Conservation (phyloP, 352 stramenopile species). For the Phytophthora capsici region DNA sequence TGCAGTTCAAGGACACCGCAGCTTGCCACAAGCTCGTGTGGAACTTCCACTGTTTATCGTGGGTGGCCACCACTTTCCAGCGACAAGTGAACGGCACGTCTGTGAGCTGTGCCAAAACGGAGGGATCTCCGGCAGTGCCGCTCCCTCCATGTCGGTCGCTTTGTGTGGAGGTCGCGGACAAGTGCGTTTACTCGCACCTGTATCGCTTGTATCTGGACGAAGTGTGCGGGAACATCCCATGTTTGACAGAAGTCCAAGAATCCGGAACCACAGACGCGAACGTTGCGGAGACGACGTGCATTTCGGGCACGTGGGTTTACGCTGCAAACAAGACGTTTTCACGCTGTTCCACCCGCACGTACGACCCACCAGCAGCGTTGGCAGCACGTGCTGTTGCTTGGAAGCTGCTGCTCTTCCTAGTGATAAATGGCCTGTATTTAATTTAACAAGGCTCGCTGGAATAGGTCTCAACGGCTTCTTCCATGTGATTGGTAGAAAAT, state of each 20-base stretch:
- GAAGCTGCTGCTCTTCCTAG: background rate
- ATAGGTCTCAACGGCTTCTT: no score
- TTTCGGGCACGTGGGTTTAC: conserved; percentile 58
- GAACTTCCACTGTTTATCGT: conserved; percentile 82
- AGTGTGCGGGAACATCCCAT: conserved; percentile 69
- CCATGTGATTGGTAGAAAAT: no score
- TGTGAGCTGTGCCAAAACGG: conserved; percentile 43
- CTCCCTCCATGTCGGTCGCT: conserved; percentile 72
- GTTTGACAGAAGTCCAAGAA: conserved; percentile 61
- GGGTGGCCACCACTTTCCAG: conserved; percentile 58
- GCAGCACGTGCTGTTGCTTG: background rate
- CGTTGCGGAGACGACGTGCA: conserved; percentile 45
- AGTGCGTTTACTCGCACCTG: conserved; percentile 78
- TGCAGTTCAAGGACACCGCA: conserved; percentile 76
- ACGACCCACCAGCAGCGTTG: conserved; percentile 34
- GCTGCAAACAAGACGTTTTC: conserved; percentile 57
- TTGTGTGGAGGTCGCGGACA: conserved; percentile 79
- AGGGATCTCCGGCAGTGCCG: conserved; percentile 25
- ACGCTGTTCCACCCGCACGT: conserved; percentile 64
- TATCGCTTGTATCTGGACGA: conserved; percentile 70
- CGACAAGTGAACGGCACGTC: conserved; percentile 40
- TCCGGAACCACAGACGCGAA: conserved; percentile 36
- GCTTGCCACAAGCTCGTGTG: conserved; percentile 67
- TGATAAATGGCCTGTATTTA: conserved; percentile 4
- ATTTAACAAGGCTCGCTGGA: no score